phyloP scores from a whole-genome alignment of 257 asterid genomes.

The Solanum medicagineum region DNA sequence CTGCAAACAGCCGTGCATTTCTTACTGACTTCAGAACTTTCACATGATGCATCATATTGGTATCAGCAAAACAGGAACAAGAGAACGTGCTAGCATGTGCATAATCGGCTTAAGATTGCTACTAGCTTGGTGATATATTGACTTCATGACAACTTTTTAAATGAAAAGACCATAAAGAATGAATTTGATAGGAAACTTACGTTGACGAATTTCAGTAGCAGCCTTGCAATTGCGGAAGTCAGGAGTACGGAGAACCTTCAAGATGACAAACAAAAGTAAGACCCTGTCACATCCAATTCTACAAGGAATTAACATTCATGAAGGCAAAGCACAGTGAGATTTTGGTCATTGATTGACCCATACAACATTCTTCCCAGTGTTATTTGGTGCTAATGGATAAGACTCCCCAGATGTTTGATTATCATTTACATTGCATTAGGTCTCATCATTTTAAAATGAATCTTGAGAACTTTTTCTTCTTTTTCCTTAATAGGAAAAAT shows the following conservation, averaged over 20 bases:
- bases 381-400: not conserved
- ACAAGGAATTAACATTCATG: not conserved
- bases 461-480: not conserved
- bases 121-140: not conserved
- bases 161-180: not conserved
- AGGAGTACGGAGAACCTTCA: slow-evolving; percentile 79
- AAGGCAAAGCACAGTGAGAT: not conserved
- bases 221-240: slow-evolving; percentile 77
- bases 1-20: not conserved
- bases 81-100: not conserved
- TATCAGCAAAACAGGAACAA: not conserved
- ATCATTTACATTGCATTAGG: not conserved
- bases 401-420: not conserved
- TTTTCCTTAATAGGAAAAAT: not conserved
- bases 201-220: slow-evolving; percentile 61
- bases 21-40: not conserved
- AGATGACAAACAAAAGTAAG: slow-evolving; percentile 8
- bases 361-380: not conserved
- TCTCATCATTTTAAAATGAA: not conserved
- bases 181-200: slow-evolving; percentile 18
- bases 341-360: not conserved
- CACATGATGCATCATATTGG: not conserved
- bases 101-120: not conserved
- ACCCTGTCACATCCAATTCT: not conserved
- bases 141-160: not conserved